Evolutionary conservation across 1,284 basidiomycete genomes (phyloP).

Genomic region (Ceratobasidium sp.): DNA sequence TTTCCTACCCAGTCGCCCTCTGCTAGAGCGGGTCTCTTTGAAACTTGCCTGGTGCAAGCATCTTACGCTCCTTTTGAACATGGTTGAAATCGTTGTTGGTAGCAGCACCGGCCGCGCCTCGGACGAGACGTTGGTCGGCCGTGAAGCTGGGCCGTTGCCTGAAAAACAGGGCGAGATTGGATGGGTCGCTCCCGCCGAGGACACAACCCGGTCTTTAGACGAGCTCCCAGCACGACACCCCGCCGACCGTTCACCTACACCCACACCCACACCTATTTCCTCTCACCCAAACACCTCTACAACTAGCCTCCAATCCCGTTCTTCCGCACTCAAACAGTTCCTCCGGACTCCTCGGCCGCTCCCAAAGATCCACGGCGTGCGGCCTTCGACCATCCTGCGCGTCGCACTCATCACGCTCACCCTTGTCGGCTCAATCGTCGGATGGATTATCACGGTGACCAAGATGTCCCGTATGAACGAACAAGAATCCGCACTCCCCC

Average conservation of each 20-base stretch:
- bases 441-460: constrained; percentile 59
- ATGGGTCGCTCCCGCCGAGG: constrained; percentile 49
- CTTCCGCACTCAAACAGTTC: constrained; percentile 31
- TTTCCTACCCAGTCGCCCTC: background rate
- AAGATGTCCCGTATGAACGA: constrained; percentile 43
- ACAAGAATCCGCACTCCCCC: constrained; percentile 26
- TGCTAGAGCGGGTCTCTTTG: constrained; percentile 12
- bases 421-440: constrained; percentile 59
- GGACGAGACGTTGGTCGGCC: constrained; percentile 13
- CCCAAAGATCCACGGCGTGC: constrained; percentile 55
- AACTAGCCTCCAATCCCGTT: constrained; percentile 13
- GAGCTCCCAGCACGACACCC: constrained; percentile 58
- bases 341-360: constrained; percentile 25
- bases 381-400: constrained; percentile 55
- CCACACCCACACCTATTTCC: constrained; percentile 42
- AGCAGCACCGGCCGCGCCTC: constrained; percentile 5
- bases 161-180: constrained; percentile 71
- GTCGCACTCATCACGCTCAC: constrained; percentile 55
- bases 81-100: constrained; percentile 2
- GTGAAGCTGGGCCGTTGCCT: constrained; percentile 62
- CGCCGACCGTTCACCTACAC: constrained; percentile 55
- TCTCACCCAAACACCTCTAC: constrained; percentile 36
- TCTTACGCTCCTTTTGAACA: constrained; percentile 42
- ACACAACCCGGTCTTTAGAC: constrained; percentile 31
- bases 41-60: constrained; percentile 51